phyloP scores from a whole-genome alignment of 83 land plant genomes.

The Picea abies region DNA sequence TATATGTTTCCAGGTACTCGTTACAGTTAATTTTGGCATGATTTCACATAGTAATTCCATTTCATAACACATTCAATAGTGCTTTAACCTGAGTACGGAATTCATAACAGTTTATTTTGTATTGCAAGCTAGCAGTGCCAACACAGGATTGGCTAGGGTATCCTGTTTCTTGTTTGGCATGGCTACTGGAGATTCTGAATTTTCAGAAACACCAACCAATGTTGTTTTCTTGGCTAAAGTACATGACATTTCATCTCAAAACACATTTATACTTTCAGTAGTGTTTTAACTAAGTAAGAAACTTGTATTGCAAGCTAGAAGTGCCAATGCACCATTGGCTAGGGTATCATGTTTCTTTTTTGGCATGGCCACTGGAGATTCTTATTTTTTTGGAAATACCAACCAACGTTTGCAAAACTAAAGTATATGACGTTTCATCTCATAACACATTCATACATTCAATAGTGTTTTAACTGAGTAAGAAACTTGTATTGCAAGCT shows the following conservation, averaged over 20 bases:
- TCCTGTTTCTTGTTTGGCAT: conserved; percentile 31
- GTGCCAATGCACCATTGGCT: no score
- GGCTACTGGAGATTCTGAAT: conserved; percentile 14
- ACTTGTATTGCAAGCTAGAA: no score
- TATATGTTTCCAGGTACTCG: conserved; percentile 63
- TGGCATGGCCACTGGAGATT: no score
- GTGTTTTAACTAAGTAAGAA: no score
- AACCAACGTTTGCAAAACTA: no score
- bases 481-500: no score
- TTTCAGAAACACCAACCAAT: conserved; percentile 40
- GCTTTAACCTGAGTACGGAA: neutral
- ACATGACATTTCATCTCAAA: conserved; percentile 12
- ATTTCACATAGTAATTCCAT: neutral
- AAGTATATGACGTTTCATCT: no score
- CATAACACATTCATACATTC: no score
- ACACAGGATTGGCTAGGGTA: conserved; percentile 37
- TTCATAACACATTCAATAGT: neutral
- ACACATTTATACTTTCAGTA: no score
- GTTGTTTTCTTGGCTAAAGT: conserved; percentile 56
- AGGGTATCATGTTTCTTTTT: no score
- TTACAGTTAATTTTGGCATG: neutral
- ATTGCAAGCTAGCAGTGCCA: conserved; percentile 54
- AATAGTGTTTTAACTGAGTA: no score
- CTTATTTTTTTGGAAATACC: no score
- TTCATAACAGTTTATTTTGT: conserved; percentile 25